Percentiles rank a stretch among this genome's conserved stretches.
Evolutionary conservation across 176 grass and related monocot genomes (phyloP).

Genomic region (Avena atlantica): DNA sequence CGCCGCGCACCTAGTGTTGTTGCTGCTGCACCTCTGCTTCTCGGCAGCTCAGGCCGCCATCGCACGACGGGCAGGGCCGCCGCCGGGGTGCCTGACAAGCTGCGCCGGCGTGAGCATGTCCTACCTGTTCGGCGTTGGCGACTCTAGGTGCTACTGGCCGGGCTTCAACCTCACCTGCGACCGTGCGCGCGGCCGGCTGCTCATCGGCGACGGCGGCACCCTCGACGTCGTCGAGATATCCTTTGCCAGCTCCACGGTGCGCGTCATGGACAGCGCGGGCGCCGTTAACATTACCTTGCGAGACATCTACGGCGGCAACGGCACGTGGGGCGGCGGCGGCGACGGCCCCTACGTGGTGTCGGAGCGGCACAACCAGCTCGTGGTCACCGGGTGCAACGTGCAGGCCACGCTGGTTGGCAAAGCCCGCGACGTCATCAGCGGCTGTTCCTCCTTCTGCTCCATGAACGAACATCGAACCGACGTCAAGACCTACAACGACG

Average conservation of each 20-base stretch:
- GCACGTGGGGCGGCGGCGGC: background rate
- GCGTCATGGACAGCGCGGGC: background rate
- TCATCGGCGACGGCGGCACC: background rate
- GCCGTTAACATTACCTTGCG: background rate
- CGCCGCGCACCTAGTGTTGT: no score
- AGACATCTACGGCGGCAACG: background rate
- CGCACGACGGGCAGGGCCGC: background rate
- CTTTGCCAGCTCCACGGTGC: background rate
- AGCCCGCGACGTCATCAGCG: background rate
- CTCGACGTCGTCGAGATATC: background rate
- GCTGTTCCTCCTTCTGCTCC: conserved; percentile 2
- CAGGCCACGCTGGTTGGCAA: background rate
- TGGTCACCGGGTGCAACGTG: background rate
- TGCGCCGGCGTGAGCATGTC: background rate
- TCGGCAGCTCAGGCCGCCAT: no score
- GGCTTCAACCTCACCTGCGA: background rate
- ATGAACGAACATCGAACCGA: background rate
- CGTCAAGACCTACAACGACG: background rate
- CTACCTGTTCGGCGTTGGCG: background rate
- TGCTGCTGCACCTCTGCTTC: no score
- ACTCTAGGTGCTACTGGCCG: background rate
- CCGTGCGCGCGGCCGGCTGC: background rate
- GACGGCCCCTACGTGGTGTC: background rate
- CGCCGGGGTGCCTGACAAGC: background rate
- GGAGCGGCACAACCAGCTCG: background rate